These are phyloP conservation scores for Trichoderma citrinoviride DNA, from an alignment of 2,329 filamentous ascomycete species.

Conservation along the genomic window DNA sequence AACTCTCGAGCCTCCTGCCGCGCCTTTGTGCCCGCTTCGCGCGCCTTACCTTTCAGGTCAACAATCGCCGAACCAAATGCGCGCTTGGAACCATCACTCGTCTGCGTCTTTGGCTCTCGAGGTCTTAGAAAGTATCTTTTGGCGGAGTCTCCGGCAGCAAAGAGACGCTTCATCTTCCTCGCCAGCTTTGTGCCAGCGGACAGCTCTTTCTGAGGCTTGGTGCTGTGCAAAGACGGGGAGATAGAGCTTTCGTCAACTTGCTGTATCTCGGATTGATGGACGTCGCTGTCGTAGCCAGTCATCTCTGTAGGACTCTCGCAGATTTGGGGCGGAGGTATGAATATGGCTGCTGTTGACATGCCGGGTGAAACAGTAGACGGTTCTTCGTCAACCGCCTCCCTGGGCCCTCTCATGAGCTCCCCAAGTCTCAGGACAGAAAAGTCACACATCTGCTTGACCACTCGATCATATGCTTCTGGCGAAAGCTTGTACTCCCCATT, in stretches of 20 bases:
- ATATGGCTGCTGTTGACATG: not conserved
- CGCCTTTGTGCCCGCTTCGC: not conserved
- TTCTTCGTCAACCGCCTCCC: not conserved
- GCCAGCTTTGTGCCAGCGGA: not conserved
- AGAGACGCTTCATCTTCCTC: constrained; percentile 5
- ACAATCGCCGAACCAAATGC: not conserved
- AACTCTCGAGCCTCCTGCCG: constrained; percentile 3
- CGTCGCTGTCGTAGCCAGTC: not conserved
- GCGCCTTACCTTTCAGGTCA: constrained; percentile 2
- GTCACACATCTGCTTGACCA: constrained; percentile 7
- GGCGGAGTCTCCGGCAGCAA: not conserved
- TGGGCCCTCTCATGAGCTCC: not conserved
- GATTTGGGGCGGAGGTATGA: not conserved
- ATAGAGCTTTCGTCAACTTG: not conserved
- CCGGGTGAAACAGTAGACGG: not conserved
- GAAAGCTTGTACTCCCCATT: constrained; percentile 5
- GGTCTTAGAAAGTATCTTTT: not conserved
- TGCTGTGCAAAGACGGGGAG: not conserved
- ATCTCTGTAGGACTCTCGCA: not conserved
- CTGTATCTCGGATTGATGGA: not conserved
- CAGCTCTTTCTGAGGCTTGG: not conserved
- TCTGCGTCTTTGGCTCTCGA: not conserved
- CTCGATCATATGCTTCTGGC: not conserved
- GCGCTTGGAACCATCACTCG: not conserved
- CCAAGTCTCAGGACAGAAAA: not conserved